Evolutionary conservation across 1,139 yeast genomes (phyloP).

Genomic region (Saccharomyces hybrid): DNA sequence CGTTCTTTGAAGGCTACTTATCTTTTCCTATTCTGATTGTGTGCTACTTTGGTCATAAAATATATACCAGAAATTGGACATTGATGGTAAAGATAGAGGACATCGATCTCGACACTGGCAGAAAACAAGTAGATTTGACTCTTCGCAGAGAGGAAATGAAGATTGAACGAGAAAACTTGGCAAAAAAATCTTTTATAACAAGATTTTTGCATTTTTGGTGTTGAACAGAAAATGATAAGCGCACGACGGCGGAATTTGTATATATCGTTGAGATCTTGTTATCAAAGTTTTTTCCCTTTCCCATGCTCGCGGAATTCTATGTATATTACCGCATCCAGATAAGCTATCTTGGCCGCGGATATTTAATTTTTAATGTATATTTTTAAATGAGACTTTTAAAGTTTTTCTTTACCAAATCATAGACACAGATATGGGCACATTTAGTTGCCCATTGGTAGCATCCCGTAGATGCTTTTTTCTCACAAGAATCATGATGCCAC

Average conservation of each 20-base stretch:
- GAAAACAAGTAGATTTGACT: slow-evolving; percentile 61
- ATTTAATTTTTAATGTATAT: background rate
- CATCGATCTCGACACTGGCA: slow-evolving; percentile 62
- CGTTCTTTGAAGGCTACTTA: slow-evolving; percentile 55
- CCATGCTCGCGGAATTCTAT: background rate
- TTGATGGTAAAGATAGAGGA: slow-evolving; percentile 42
- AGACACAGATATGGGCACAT: no score
- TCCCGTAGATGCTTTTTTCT: no score
- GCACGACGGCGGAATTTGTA: background rate
- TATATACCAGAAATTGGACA: slow-evolving; percentile 49
- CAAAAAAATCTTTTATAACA: slow-evolving; percentile 45
- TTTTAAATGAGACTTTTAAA: no score
- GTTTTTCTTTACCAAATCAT: no score
- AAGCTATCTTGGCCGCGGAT: background rate
- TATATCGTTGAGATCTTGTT: background rate
- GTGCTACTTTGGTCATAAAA: slow-evolving; percentile 50
- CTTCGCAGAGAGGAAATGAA: slow-evolving; percentile 57
- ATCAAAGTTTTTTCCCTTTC: background rate
- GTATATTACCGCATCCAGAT: background rate
- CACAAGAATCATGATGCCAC: no score
- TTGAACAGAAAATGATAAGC: slow-evolving; percentile 13
- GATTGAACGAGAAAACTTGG: slow-evolving; percentile 48
- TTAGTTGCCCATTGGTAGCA: no score
- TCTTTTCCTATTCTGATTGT: slow-evolving; percentile 54
- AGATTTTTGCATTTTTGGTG: slow-evolving; percentile 54